phyloP scores from a whole-genome alignment of 2,329 filamentous ascomycete species.

The Stenocarpella maydis region DNA sequence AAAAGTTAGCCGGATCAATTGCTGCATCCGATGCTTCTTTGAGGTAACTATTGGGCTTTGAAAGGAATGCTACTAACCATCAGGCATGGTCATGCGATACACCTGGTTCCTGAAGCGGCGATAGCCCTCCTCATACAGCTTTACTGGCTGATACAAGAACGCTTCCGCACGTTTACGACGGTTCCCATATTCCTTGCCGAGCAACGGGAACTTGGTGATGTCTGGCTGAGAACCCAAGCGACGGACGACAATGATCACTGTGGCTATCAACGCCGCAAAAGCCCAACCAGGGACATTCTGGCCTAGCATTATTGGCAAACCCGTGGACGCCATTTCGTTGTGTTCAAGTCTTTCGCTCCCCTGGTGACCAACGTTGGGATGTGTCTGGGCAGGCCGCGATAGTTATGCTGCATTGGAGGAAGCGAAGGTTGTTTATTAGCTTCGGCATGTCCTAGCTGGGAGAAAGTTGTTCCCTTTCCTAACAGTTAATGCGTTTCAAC shows the following conservation, averaged over 20 bases:
- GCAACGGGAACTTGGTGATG: constrained; percentile 18
- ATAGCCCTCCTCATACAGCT: constrained; percentile 30
- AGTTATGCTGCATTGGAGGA: neutral
- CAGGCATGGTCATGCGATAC: constrained; percentile 31
- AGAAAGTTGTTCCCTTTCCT: constrained; percentile 2
- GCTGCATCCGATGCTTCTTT: neutral
- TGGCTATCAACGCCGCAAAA: neutral
- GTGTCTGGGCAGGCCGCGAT: neutral
- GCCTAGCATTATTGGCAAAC: neutral
- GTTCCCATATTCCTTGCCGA: constrained; percentile 28
- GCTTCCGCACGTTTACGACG: constrained; percentile 25
- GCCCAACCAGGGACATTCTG: constrained; percentile 16
- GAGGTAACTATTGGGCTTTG: too few relatives aligned
- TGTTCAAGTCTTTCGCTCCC: too few relatives aligned
- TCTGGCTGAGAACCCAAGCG: neutral
- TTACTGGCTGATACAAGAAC: constrained; percentile 3
- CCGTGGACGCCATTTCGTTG: neutral
- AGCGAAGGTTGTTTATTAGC: constrained; percentile 3
- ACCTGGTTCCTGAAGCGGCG: constrained; percentile 28
- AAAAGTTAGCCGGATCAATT: neutral
- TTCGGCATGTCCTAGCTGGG: neutral
- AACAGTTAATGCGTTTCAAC: constrained; percentile 4
- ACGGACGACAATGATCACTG: neutral
- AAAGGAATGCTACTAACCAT: constrained; percentile 8
- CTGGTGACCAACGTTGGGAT: too few relatives aligned